Conservation (phyloP, 2,329 filamentous ascomycete species). For the Clarireedia hainanense region DNA sequence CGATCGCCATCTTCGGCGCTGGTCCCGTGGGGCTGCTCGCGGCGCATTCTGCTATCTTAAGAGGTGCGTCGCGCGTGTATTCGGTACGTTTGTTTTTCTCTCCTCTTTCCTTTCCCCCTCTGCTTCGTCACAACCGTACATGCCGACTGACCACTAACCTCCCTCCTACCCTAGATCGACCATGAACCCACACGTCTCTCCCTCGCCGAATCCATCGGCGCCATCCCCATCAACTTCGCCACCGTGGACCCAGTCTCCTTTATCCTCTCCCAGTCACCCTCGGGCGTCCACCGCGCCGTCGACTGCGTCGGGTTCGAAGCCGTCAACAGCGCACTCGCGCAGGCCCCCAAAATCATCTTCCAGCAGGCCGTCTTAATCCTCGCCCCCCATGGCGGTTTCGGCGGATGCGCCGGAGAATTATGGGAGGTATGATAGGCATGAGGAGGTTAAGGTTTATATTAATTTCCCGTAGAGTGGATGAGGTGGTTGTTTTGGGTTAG, state of each 20-base stretch:
- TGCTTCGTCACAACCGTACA: too few species aligned
- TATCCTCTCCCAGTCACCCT: conserved; percentile 50
- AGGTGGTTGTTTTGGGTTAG: too few species aligned
- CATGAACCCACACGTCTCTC: conserved; percentile 51
- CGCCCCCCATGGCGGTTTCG: conserved; percentile 25
- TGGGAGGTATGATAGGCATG: conserved; percentile 57
- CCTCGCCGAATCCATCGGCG: conserved; percentile 54
- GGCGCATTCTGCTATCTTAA: conserved; percentile 52
- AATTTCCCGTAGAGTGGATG: too few species aligned
- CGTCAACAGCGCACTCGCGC: conserved; percentile 42
- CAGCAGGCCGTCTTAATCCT: conserved; percentile 26
- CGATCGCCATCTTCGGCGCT: conserved; percentile 56
- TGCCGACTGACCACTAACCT: too few species aligned
- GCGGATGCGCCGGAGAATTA: conserved; percentile 50
- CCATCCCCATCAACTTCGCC: conserved; percentile 52
- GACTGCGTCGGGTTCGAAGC: conserved; percentile 62
- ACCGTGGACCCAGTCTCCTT: conserved; percentile 51
- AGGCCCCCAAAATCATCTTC: conserved; percentile 48
- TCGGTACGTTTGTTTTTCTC: too few species aligned
- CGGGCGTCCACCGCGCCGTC: conserved; percentile 55
- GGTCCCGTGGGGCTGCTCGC: conserved; percentile 60
- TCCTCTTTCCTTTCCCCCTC: too few species aligned
- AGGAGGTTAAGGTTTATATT: conserved; percentile 21
- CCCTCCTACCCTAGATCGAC: conserved; percentile 24
- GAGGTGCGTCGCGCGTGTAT: conserved; percentile 40